phyloP scores from a whole-genome alignment of 176 grass and related monocot genomes.

The Carex scoparia region DNA sequence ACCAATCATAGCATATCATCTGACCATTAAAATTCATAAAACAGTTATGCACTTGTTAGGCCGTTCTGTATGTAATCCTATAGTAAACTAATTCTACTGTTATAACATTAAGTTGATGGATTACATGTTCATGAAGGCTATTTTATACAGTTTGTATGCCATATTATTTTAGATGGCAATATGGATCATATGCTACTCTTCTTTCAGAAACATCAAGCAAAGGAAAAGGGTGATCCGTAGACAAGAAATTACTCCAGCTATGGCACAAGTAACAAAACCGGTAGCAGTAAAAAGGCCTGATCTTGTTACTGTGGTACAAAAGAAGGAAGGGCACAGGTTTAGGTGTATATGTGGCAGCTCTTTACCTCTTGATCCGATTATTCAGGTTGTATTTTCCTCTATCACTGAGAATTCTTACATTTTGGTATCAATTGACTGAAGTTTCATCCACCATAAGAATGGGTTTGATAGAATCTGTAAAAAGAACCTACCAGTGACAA shows the following conservation, averaged over 20 bases:
- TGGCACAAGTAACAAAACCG: not conserved
- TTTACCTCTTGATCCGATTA: constrained; percentile 45
- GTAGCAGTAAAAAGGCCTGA: not conserved
- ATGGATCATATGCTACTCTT: constrained; percentile 3
- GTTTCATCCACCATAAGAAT: not conserved
- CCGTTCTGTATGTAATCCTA: not conserved
- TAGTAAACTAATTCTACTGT: not conserved
- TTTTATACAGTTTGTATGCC: not conserved
- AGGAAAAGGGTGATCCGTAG: not conserved
- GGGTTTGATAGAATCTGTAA: not conserved
- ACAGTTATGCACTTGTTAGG: not conserved
- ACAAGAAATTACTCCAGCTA: not conserved
- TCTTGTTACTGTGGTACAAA: not conserved
- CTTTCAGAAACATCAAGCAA: constrained; percentile 26
- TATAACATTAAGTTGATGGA: not conserved
- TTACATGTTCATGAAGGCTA: not conserved
- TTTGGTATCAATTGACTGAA: not conserved
- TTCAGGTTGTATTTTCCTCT: constrained; percentile 50
- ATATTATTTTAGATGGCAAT: not conserved
- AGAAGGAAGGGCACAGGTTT: constrained; percentile 39
- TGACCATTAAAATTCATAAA: not conserved
- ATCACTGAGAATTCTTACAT: not conserved
- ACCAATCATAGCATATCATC: not conserved
- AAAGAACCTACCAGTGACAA: not conserved
- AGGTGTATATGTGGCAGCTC: constrained; percentile 60